Percentiles rank a stretch among this genome's conserved stretches.
phyloP scores from a whole-genome alignment of 352 stramenopile species.

The Globisporangium solare region DNA sequence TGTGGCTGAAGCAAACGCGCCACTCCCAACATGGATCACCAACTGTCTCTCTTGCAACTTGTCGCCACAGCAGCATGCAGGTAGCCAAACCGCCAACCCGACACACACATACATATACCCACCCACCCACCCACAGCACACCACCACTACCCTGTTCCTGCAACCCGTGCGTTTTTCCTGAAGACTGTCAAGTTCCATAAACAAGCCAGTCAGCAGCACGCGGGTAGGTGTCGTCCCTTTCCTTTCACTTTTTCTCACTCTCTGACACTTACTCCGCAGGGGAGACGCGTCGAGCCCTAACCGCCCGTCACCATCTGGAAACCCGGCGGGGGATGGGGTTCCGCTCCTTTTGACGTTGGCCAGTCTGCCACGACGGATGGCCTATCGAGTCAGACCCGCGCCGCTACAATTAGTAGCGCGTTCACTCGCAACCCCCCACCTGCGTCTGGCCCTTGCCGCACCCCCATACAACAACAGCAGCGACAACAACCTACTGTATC shows the following conservation, averaged over 20 bases:
- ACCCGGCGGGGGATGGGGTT: background rate
- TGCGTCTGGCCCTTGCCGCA: background rate
- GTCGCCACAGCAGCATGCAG: too few species aligned
- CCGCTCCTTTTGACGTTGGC: background rate
- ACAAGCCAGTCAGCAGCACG: background rate
- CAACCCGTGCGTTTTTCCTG: background rate
- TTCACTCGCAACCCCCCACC: background rate
- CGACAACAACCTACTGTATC: too few species aligned
- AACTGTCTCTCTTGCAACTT: constrained; percentile 9
- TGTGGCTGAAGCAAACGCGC: background rate
- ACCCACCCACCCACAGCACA: too few species aligned
- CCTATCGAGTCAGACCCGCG: background rate
- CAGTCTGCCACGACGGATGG: too few species aligned
- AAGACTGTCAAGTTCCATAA: background rate
- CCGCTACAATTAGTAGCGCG: background rate
- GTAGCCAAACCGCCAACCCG: too few species aligned
- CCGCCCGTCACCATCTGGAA: background rate
- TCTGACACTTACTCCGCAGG: too few species aligned
- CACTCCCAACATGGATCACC: constrained; percentile 9
- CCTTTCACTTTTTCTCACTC: background rate
- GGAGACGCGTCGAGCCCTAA: background rate
- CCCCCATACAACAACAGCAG: too few species aligned
- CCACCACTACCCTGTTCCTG: background rate
- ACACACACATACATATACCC: too few species aligned
- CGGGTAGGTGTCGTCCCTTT: background rate